phyloP scores from a whole-genome alignment of 139 green algal species.

The Chlamydomonas sphaeroides region DNA sequence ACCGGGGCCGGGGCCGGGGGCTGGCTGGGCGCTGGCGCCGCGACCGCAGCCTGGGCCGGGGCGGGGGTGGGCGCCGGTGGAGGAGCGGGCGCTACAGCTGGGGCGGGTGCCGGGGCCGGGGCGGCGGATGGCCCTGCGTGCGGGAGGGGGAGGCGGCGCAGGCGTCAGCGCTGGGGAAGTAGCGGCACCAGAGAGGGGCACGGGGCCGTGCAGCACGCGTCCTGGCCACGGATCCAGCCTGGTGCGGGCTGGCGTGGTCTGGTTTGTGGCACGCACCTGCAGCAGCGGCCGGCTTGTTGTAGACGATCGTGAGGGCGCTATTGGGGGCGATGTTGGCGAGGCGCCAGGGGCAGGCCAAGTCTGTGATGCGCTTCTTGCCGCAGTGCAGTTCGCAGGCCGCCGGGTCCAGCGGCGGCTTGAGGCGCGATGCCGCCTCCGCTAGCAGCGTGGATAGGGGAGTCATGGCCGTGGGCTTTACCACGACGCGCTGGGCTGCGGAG shows the following conservation, averaged over 20 bases:
- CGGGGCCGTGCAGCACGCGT: too few relatives aligned
- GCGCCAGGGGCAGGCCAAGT: constrained; percentile 38
- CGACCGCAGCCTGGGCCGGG: background rate
- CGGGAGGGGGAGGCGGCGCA: too few relatives aligned
- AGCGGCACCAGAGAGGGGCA: too few relatives aligned
- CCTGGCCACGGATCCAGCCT: too few relatives aligned
- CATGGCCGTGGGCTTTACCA: constrained; percentile 39
- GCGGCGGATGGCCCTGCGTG: too few relatives aligned
- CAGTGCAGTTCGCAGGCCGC: background rate
- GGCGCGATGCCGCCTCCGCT: constrained; percentile 23
- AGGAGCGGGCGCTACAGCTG: background rate
- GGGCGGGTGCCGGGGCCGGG: background rate
- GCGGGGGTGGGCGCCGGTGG: background rate
- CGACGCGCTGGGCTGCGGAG: constrained; percentile 18
- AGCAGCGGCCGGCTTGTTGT: background rate
- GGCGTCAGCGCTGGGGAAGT: too few relatives aligned
- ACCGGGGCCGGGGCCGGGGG: background rate
- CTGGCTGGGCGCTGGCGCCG: too few relatives aligned
- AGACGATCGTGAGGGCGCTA: constrained; percentile 10
- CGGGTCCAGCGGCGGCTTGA: constrained; percentile 39
- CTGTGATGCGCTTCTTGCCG: constrained; percentile 25
- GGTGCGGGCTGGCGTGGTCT: too few relatives aligned
- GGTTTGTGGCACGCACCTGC: background rate
- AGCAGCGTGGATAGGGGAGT: constrained; percentile 8
- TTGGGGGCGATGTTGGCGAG: constrained; percentile 42